Evolutionary conservation across 1,139 yeast genomes (phyloP), one percentile per base, ranked within the genome.

Genomic region (Debaryomyces coudertii): DNA sequence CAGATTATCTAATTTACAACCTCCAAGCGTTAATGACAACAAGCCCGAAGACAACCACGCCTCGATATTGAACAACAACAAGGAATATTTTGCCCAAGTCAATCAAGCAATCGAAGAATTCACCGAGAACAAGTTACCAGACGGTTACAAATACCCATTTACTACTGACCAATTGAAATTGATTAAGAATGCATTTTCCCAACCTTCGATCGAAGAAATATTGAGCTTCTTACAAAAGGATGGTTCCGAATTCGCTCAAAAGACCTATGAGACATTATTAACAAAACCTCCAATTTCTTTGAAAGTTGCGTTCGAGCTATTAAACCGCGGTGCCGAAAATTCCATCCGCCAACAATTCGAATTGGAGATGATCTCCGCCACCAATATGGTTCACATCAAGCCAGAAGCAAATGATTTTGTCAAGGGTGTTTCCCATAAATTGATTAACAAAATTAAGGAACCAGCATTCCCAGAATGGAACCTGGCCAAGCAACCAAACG

Each of bases 81-180:
- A 57, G 49, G 76, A 79, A 53, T 75, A 74, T 56, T 83, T 74
- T 61, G 70, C 79, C 27, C 77, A 86, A 54, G 85, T 92, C 33
- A 85, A 86, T 66, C 76, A 74, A 40, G 80, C 89, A 9, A 80
- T 93, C 52, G 89, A 87, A 56, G 97, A 90, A 60, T 92, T 84
- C 62, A 73, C 87, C 14, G 77, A 73, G 47, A 80, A 80, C 45
- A 83, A 82, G 44, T 71, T 89, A 50, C 96, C 97, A 38, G 72
- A 68, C 16, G 77, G 75, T 58, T 85, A 84, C 66, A 68, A 76
- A 54, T 88, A 80, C 64, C 82, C 80, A 50, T 80, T 80, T 56
- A 58, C 83, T 24, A 65, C 74, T 7, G 83, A 77, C 36, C 79
- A 87, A 55, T 71, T 90, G 44, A 65, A 71, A 45, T 72, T 83